Evolutionary conservation across 495 filamentous ascomycete species (phyloP).

Genomic region (Penicillium taxi): DNA sequence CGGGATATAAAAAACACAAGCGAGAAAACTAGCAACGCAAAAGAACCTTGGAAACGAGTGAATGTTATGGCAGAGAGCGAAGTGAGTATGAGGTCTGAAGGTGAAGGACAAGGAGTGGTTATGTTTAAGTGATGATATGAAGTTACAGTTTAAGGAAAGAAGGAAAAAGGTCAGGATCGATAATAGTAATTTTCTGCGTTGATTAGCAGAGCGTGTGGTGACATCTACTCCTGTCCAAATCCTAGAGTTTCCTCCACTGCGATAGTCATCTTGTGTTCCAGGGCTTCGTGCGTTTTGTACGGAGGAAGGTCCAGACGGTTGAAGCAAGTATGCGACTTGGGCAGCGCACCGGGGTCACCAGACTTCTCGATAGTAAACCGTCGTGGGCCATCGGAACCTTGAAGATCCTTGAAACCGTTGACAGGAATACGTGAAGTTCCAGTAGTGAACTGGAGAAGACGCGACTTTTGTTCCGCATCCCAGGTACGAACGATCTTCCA

Average conservation of each 20-base stretch:
- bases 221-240: slow-evolving; percentile 86
- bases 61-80: slow-evolving; percentile 1
- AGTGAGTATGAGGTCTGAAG: background rate
- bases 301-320: slow-evolving; percentile 94
- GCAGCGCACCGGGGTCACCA: slow-evolving; percentile 78
- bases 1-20: background rate
- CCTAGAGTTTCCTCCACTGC: slow-evolving; percentile 98
- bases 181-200: slow-evolving; percentile 10
- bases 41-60: slow-evolving; percentile 1
- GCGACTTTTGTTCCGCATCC: slow-evolving; percentile 97
- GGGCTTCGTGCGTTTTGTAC: slow-evolving; percentile 78
- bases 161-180: slow-evolving; percentile 1
- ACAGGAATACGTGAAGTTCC: slow-evolving; percentile 97
- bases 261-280: slow-evolving; percentile 85
- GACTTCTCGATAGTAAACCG: slow-evolving; percentile 98
- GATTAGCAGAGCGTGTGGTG: background rate
- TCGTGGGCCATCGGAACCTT: slow-evolving; percentile 91
- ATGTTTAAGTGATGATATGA: slow-evolving; percentile 4
- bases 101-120: background rate
- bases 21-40: background rate
- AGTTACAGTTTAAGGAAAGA: background rate
- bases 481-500: slow-evolving; percentile 95
- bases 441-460: slow-evolving; percentile 92
- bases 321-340: slow-evolving; percentile 98
- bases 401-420: slow-evolving; percentile 99